Evolutionary conservation across 257 asterid genomes (phyloP).

Genomic region (Nicotiana noctiflora): DNA sequence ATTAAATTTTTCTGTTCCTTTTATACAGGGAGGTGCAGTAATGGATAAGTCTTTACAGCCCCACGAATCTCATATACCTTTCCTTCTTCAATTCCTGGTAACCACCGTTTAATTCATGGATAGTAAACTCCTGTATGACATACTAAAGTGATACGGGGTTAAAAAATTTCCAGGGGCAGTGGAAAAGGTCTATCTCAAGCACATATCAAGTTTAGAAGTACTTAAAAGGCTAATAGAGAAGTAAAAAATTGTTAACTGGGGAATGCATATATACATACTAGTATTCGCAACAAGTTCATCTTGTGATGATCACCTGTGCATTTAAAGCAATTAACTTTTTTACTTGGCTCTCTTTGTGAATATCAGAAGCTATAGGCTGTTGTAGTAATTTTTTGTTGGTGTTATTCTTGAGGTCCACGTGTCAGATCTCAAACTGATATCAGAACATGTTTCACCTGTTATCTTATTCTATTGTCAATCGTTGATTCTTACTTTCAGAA

Average conservation of each 20-base stretch:
- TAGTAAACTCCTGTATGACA: background rate
- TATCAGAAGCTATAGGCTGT: background rate
- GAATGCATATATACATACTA: background rate
- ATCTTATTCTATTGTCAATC: background rate
- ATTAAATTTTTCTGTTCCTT: background rate
- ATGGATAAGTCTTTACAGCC: conserved; percentile 71
- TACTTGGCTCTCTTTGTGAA: background rate
- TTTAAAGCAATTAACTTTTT: background rate
- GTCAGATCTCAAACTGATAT: background rate
- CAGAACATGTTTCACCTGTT: background rate
- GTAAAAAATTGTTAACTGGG: background rate
- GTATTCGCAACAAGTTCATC: background rate
- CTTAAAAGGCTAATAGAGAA: background rate
- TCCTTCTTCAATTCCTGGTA: conserved; percentile 92
- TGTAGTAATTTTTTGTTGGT: background rate
- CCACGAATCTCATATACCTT: conserved; percentile 91
- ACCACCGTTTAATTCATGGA: conserved; percentile 15
- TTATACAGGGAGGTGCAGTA: conserved; percentile 71
- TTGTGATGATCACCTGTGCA: background rate
- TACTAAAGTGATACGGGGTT: background rate
- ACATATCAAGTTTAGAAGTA: conserved; percentile 1
- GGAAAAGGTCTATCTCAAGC: background rate
- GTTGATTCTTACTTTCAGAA: background rate
- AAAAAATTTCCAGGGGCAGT: background rate
- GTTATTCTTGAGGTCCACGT: background rate